Evolutionary conservation across 2,329 filamentous ascomycete genomes (phyloP), one percentile per base, ranked within the genome.

Genomic region (Penicillium aurantiogriseum): DNA sequence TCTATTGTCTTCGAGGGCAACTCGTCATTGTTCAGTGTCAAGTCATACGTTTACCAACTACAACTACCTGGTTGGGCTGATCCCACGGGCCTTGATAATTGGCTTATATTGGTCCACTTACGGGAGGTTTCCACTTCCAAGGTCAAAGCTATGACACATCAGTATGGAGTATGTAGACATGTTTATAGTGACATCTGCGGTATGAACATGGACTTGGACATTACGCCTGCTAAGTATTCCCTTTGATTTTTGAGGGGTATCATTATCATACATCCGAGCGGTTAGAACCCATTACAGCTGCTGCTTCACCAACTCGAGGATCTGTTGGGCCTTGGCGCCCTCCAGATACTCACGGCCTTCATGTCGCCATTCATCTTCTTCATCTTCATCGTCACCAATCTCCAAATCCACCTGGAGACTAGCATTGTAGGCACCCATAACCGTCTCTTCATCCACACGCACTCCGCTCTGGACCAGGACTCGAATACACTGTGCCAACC

Each of bases 371-470:
- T 71, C 67, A 44, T 69, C 67, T 23, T 73, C 67, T 15, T 73
- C 71, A 23, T 72, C 70, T 1, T 76, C 76, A 43, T 76, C 72
- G 46, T 75, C 75, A 2, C 72, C 72, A 29, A 74, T 62, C 56
- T 77, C 76, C 54, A 79, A 59, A 53, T 78, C 78, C 44, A 93
- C 79, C 67, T 95, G 90, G 2, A 96, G 80, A 31, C 90, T 90
- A 61, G 89, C 89, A 52, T 89, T 85, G 71, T 97, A 99, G 0
- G 89, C 91, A 67, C 81, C 86, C 67, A 86, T 88, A 23, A 97
- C 89, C 72, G 87, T 92, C 43, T 94, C 91, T 77, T 97, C 93
- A 67, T 97, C 94, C 29, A 99, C 91, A 57, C 87, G 85, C 43
- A 94, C 78, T 0, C 91, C 90, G 44, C 88, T 86, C 72, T 95